Conservation (phyloP, 163 green algal genomes). For the Picocystis sp. region DNA sequence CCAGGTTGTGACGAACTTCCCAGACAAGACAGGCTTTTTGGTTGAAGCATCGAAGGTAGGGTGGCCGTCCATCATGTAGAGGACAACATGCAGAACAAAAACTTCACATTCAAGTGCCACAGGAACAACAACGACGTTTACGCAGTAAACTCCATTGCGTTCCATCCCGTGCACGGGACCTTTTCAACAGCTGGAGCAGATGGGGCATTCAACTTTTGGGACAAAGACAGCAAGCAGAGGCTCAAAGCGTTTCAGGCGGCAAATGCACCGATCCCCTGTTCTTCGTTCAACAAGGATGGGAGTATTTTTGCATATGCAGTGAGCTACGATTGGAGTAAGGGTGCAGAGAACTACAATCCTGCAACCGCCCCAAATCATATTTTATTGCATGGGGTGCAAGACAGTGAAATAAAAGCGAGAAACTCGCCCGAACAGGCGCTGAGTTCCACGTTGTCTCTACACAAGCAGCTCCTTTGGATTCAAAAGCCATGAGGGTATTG, state of each 20-base stretch:
- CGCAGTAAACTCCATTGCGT: constrained; percentile 81
- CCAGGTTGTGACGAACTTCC: constrained; percentile 24
- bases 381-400: constrained; percentile 64
- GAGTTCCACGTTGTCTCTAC: too few relatives aligned
- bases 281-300: constrained; percentile 64
- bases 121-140: constrained; percentile 59
- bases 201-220: constrained; percentile 96
- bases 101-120: constrained; percentile 85
- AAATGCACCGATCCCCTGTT: constrained; percentile 43
- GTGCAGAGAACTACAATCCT: constrained; percentile 66
- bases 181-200: constrained; percentile 86
- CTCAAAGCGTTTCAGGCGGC: constrained; percentile 60
- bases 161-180: constrained; percentile 76
- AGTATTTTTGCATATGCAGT: constrained; percentile 79
- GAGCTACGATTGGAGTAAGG: constrained; percentile 83
- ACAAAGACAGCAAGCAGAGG: constrained; percentile 96
- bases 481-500: background rate
- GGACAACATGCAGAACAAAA: constrained; percentile 50
- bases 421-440: too few relatives aligned
- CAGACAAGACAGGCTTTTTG: constrained; percentile 50
- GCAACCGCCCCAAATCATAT: constrained; percentile 65
- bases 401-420: constrained; percentile 57
- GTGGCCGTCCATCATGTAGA: constrained; percentile 90
- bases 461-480: background rate
- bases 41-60: constrained; percentile 68